Base-by-base conservation (phyloP, 2,329 filamentous ascomycete genomes). In the Colletotrichum theobromicola region DNA sequence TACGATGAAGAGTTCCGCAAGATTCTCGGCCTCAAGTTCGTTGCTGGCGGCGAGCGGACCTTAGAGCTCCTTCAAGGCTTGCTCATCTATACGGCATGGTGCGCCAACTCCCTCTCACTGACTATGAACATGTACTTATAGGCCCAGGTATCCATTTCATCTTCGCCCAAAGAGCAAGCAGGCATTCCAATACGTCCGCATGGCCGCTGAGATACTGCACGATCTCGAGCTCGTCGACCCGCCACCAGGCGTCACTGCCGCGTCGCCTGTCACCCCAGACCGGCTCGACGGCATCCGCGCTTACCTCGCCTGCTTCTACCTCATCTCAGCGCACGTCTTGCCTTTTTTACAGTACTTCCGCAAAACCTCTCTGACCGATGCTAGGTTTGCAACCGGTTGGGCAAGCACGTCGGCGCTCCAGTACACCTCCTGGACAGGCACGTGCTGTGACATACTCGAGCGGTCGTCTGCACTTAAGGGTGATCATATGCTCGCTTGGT, bases 1-100 rank as follows among this genome's bases (percentile, higher is more conserved):
- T 90, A 92, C 58, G 90, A 91, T 32, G 87, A 88, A 63, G 90
- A 92, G 80, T 89, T 92, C 65, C 84, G 89, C 34, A 90, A 90
- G 77, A 84, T 90, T 0, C 77, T 91, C n/a, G 89, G 86, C 2
- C 82, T 90, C 58, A 91, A 90, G 79, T 88, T 90, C 53, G 88
- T 92, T 1, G 85, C 90, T 0, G 86, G 87, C 4, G 89, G 90
- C 0, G 90, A 92, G 82, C 86, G 89, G 70, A 90, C 85, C 15
- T 73, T 92, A 26, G 90, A 92, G 76, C 77, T 92, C 18, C 79
- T 92, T 2, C 88, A 91, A 75, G 90, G 90, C 4, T 80, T 92
- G 24, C 81, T 92, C 30, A 85, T 92, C 7, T 92, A 92, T 75
- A 87, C 88, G 64, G 84, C 87, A 21, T 92, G 90, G 90, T 92